Percentiles rank a stretch among this genome's conserved stretches.
Evolutionary conservation across 73 alveolate genomes (phyloP).

Genomic region (Uronychia setigera): DNA sequence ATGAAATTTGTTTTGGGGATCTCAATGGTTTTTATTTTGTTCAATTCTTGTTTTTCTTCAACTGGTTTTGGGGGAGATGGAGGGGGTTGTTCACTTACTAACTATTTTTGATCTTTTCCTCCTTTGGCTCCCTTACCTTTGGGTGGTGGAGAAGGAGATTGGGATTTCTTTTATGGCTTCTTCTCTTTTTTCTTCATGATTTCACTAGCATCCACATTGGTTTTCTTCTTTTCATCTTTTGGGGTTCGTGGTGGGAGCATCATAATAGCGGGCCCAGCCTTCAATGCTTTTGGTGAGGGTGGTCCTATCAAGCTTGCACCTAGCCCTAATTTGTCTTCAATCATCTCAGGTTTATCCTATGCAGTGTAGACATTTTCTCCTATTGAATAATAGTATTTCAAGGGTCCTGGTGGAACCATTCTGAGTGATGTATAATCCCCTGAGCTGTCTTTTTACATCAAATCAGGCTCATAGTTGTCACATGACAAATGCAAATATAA

Average conservation of each 20-base stretch:
- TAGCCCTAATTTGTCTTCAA: not conserved
- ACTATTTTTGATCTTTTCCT: not conserved
- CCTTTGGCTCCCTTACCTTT: not conserved
- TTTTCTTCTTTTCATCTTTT: not conserved
- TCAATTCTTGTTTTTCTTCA: not conserved
- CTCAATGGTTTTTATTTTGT: not conserved
- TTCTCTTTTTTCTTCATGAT: not conserved
- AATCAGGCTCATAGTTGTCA: slow-evolving; percentile 48
- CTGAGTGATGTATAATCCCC: slow-evolving; percentile 32
- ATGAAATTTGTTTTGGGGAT: slow-evolving; percentile 31
- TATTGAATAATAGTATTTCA: slow-evolving; percentile 71
- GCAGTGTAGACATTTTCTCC: slow-evolving; percentile 14
- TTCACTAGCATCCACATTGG: not conserved
- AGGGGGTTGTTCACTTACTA: not conserved
- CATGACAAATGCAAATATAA: slow-evolving; percentile 48
- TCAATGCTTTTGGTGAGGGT: not conserved
- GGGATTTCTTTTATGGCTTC: not conserved
- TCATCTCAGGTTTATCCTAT: not conserved
- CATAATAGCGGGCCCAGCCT: not conserved
- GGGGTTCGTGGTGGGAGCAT: slow-evolving; percentile 2
- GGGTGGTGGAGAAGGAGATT: not conserved
- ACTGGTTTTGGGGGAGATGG: not conserved
- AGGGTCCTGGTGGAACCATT: slow-evolving; percentile 91
- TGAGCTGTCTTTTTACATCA: slow-evolving; percentile 31
- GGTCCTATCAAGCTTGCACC: not conserved